A percentile compares a stretch with the other conserved stretches of the same genome.
These are phyloP conservation scores for Yamadazyma trypodendri DNA, from an alignment of 1,139 yeast species.

Conservation along the genomic window DNA sequence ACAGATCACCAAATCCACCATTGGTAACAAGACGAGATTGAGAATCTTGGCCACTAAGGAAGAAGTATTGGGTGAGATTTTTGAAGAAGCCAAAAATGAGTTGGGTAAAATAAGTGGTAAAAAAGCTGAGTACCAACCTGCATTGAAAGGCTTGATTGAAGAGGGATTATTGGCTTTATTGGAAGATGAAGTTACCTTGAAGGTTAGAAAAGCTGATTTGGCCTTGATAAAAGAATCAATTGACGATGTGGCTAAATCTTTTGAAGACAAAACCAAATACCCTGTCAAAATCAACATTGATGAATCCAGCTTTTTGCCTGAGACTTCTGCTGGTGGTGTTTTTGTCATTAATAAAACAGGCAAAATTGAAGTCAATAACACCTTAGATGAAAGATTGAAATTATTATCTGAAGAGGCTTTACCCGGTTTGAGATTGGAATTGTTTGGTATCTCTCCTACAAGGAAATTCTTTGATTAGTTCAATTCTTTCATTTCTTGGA, in stretches of 20 bases:
- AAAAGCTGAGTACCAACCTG: constrained; percentile 59
- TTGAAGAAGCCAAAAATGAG: constrained; percentile 64
- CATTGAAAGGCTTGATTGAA: constrained; percentile 75
- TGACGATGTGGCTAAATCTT: constrained; percentile 61
- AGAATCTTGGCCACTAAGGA: constrained; percentile 87
- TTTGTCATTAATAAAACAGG: constrained; percentile 68
- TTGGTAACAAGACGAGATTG: constrained; percentile 92
- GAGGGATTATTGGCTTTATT: constrained; percentile 78
- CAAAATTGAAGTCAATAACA: constrained; percentile 86
- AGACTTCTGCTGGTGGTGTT: constrained; percentile 83
- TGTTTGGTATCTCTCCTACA: constrained; percentile 83
- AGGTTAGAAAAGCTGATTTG: constrained; percentile 70
- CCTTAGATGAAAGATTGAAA: constrained; percentile 89
- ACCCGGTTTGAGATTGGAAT: constrained; percentile 88
- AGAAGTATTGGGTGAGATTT: constrained; percentile 70
- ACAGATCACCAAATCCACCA: constrained; percentile 93
- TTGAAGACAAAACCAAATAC: constrained; percentile 55
- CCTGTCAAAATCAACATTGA: constrained; percentile 53
- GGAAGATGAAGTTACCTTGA: constrained; percentile 65
- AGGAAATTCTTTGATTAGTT: constrained; percentile 88
- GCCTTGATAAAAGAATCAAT: constrained; percentile 62
- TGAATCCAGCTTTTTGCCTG: constrained; percentile 54
- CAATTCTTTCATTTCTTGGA: constrained; percentile 1
- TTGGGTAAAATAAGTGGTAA: constrained; percentile 53
- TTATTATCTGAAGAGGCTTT: constrained; percentile 80